phyloP scores from a whole-genome alignment of 306 rosid species.

The Cucurbita ficifolia region DNA sequence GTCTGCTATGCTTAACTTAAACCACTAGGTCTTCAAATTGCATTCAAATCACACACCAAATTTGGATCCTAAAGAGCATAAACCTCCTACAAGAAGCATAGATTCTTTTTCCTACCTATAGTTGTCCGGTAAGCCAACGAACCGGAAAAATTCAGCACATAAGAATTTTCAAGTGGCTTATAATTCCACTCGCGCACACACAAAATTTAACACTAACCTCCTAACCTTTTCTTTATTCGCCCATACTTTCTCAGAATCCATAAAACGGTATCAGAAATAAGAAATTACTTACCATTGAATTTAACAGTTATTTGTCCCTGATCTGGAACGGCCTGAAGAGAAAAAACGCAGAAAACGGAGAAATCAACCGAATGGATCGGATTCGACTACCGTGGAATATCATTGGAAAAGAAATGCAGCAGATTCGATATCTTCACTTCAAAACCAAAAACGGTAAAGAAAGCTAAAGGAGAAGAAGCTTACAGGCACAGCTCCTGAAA shows the following conservation, averaged over 20 bases:
- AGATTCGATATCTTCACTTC: background rate
- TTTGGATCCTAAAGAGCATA: background rate
- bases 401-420: background rate
- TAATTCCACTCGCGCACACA: background rate
- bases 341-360: background rate
- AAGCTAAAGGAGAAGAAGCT: background rate
- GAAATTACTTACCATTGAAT: slow-evolving; percentile 36
- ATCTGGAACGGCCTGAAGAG: slow-evolving; percentile 70
- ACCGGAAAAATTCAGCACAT: background rate
- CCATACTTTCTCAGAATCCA: background rate
- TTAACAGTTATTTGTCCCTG: slow-evolving; percentile 53
- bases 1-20: background rate
- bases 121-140: background rate
- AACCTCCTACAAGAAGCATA: background rate
- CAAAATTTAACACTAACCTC: background rate
- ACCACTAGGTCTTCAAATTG: background rate
- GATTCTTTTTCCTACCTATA: background rate
- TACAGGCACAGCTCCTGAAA: slow-evolving; percentile 88
- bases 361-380: background rate
- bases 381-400: background rate
- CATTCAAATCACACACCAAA: background rate
- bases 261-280: background rate
- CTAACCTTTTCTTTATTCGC: background rate
- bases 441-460: background rate
- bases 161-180: background rate